Conservation (phyloP, 805 yeast genomes). For the Henningerozyma blattae region DNA sequence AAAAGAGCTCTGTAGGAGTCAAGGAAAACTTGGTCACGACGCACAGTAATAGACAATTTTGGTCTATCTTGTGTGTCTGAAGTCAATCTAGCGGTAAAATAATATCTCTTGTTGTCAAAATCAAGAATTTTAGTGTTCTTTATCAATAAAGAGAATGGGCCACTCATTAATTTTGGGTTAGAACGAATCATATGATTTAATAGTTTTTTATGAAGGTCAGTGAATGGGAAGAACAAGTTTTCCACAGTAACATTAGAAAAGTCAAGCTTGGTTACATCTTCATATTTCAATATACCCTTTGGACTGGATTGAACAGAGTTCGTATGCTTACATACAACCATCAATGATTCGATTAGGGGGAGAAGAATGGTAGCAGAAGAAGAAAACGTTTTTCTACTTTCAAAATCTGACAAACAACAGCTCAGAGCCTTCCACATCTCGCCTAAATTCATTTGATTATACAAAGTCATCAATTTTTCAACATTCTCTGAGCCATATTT, state of each 20-base stretch:
- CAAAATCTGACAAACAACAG: constrained; percentile 53
- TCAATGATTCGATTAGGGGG: constrained; percentile 81
- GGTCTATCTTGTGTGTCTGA: constrained; percentile 29
- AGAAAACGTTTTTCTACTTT: constrained; percentile 41
- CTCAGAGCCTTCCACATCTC: constrained; percentile 78
- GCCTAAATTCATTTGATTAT: constrained; percentile 58
- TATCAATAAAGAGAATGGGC: constrained; percentile 84
- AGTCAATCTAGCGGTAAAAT: constrained; percentile 68
- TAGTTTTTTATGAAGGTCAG: constrained; percentile 78
- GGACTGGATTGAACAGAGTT: constrained; percentile 31
- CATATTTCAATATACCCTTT: constrained; percentile 45
- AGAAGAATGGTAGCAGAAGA: constrained; percentile 69
- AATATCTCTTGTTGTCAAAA: constrained; percentile 85
- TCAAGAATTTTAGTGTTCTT: constrained; percentile 82
- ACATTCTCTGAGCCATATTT: constrained; percentile 17
- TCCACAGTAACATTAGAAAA: constrained; percentile 67
- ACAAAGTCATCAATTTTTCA: constrained; percentile 45
- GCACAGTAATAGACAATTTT: constrained; percentile 53
- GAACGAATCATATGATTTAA: constrained; percentile 84
- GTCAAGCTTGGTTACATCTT: constrained; percentile 46
- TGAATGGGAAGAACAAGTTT: constrained; percentile 69
- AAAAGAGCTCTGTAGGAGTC: constrained; percentile 80
- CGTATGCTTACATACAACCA: constrained; percentile 93
- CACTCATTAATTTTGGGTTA: constrained; percentile 89
- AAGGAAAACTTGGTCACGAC: constrained; percentile 83